Evolutionary conservation across 257 asterid species (phyloP).

Genomic region (Nemophila menziesii): DNA sequence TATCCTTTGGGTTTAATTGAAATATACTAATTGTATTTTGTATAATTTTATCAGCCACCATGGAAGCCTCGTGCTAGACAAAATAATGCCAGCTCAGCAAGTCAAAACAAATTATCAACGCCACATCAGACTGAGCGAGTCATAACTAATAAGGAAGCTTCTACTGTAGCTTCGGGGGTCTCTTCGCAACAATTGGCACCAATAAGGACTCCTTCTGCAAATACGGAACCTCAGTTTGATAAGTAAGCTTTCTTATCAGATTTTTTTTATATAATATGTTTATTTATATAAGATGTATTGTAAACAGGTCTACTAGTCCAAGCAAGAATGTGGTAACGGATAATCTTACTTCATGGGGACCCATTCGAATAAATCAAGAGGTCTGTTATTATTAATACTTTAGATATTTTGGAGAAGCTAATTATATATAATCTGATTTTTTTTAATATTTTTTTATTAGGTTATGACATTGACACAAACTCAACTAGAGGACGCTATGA

Average conservation of each 20-base stretch:
- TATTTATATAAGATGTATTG: too few relatives aligned
- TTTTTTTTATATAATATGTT: constrained; percentile 2
- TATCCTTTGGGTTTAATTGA: too few relatives aligned
- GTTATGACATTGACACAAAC: constrained; percentile 86
- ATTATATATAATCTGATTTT: too few relatives aligned
- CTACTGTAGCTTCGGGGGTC: constrained; percentile 24
- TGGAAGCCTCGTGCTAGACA: constrained; percentile 46
- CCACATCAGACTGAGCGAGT: too few relatives aligned
- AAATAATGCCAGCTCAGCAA: constrained; percentile 28
- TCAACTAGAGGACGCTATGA: constrained; percentile 87
- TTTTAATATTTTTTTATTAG: constrained; percentile 40
- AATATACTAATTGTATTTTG: too few relatives aligned
- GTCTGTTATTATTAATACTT: too few relatives aligned
- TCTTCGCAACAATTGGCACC: constrained; percentile 52
- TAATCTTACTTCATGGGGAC: too few relatives aligned
- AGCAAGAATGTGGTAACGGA: too few relatives aligned
- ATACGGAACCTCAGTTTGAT: constrained; percentile 36
- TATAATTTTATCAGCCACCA: constrained; percentile 38
- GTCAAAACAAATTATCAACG: constrained; percentile 30
- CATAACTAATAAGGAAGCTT: constrained; percentile 29
- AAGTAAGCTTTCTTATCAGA: constrained; percentile 30
- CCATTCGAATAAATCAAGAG: too few relatives aligned
- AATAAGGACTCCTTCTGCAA: constrained; percentile 52
- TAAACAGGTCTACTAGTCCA: too few relatives aligned
- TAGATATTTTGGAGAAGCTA: too few relatives aligned